A percentile compares a stretch with the other conserved stretches of the same genome.
Evolutionary conservation across 805 yeast genomes (phyloP).

Genomic region (Zygosaccharomyces bisporus): DNA sequence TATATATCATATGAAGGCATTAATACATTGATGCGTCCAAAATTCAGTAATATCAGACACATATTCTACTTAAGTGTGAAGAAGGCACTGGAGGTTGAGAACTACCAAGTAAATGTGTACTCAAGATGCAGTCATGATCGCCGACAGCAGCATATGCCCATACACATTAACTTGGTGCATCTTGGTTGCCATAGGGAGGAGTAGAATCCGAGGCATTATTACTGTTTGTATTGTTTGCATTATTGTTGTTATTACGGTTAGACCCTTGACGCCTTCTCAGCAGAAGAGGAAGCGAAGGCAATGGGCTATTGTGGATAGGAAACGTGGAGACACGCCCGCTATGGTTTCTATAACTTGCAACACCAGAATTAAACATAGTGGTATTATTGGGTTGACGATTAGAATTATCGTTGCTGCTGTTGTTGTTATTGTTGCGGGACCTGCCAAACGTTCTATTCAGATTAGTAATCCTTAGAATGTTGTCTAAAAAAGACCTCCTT

Average conservation of each 20-base stretch:
- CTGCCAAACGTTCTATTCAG: constrained; percentile 12
- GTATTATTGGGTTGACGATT: constrained; percentile 1
- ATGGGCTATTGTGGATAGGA: constrained; percentile 13
- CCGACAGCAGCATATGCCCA: not conserved
- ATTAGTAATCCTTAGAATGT: constrained; percentile 17
- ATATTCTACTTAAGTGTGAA: too few species aligned
- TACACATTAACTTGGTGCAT: not conserved
- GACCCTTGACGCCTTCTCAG: constrained; percentile 7
- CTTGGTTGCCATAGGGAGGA: not conserved
- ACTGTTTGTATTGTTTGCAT: not conserved
- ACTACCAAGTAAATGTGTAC: not conserved
- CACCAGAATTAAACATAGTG: constrained; percentile 31
- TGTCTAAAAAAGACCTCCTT: constrained; percentile 17
- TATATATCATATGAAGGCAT: too few species aligned
- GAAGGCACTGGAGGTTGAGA: too few species aligned
- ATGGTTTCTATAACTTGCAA: constrained; percentile 33
- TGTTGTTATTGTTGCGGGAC: constrained; percentile 8
- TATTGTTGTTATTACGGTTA: constrained; percentile 5
- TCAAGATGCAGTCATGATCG: not conserved
- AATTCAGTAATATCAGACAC: too few species aligned
- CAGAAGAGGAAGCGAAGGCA: constrained; percentile 10
- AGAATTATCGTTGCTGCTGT: constrained; percentile 2
- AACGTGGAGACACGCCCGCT: constrained; percentile 31
- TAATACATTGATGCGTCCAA: too few species aligned
- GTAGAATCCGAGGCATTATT: constrained; percentile 1